Evolutionary conservation across 2,329 filamentous ascomycete species (phyloP).

Genomic region (Atkinsonella hypoxylon): DNA sequence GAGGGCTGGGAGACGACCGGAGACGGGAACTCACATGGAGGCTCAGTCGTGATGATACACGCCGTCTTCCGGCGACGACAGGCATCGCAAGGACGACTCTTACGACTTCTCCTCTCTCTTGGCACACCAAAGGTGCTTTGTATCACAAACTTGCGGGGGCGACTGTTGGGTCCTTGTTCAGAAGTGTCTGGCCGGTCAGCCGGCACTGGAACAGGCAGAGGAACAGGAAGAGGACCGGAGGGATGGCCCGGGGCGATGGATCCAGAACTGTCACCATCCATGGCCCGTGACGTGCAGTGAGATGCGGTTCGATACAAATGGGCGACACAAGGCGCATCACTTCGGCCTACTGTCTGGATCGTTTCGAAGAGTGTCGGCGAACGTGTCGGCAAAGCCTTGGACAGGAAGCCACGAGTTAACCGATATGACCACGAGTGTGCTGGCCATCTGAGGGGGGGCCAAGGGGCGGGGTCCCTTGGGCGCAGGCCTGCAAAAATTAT

Average conservation of each 20-base stretch:
- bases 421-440: slow-evolving; percentile 4
- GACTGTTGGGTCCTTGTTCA: slow-evolving; percentile 2
- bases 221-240: background rate
- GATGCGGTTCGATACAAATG: slow-evolving; percentile 5
- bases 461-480: background rate
- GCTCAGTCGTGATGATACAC: slow-evolving; percentile 31
- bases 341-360: slow-evolving; percentile 8
- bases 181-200: slow-evolving; percentile 3
- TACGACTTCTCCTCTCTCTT: slow-evolving; percentile 29
- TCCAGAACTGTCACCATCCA: slow-evolving; percentile 5
- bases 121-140: slow-evolving; percentile 29
- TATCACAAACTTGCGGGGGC: slow-evolving; percentile 26
- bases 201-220: background rate
- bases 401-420: slow-evolving; percentile 5
- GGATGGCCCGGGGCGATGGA: slow-evolving; percentile 2
- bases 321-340: slow-evolving; percentile 6
- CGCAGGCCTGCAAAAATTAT: background rate
- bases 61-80: slow-evolving; percentile 33
- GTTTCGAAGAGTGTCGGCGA: slow-evolving; percentile 7
- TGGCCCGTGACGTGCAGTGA: slow-evolving; percentile 5
- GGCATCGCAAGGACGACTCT: slow-evolving; percentile 33
- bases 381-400: slow-evolving; percentile 6
- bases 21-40: slow-evolving; percentile 26
- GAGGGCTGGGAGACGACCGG: background rate
- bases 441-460: background rate